These are phyloP conservation scores for Iris macrosiphon DNA, from an alignment of 106 monocot species.

Conservation along the genomic window DNA sequence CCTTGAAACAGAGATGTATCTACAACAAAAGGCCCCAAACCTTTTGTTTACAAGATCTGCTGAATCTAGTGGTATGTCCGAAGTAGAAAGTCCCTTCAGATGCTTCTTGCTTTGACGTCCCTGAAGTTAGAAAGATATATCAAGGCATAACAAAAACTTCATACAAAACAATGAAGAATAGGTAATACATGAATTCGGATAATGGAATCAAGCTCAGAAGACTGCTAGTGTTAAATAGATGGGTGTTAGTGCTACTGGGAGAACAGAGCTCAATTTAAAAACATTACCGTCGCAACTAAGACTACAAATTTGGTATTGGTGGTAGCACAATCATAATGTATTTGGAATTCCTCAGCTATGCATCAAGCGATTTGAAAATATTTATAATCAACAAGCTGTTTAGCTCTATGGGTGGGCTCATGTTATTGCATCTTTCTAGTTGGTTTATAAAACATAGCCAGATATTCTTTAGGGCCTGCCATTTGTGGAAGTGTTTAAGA, in stretches of 20 bases:
- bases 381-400: too few relatives aligned
- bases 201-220: neutral
- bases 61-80: slow-evolving; percentile 3
- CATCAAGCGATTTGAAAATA: too few relatives aligned
- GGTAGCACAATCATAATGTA: too few relatives aligned
- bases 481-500: too few relatives aligned
- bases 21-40: slow-evolving; percentile 3
- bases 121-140: slow-evolving; percentile 12
- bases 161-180: neutral
- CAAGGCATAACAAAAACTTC: neutral
- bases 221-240: too few relatives aligned
- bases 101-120: slow-evolving; percentile 27
- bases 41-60: slow-evolving; percentile 8
- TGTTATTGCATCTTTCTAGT: too few relatives aligned
- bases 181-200: neutral
- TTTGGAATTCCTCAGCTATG: too few relatives aligned
- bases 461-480: too few relatives aligned
- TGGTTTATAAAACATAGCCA: too few relatives aligned
- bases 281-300: neutral
- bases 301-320: too few relatives aligned
- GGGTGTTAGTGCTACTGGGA: neutral
- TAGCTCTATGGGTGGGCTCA: too few relatives aligned
- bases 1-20: neutral
- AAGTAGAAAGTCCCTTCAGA: neutral
- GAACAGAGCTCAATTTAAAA: neutral